Evolutionary conservation across 129 eudicot genomes (phyloP).

Genomic region (Lactuca saligna): DNA sequence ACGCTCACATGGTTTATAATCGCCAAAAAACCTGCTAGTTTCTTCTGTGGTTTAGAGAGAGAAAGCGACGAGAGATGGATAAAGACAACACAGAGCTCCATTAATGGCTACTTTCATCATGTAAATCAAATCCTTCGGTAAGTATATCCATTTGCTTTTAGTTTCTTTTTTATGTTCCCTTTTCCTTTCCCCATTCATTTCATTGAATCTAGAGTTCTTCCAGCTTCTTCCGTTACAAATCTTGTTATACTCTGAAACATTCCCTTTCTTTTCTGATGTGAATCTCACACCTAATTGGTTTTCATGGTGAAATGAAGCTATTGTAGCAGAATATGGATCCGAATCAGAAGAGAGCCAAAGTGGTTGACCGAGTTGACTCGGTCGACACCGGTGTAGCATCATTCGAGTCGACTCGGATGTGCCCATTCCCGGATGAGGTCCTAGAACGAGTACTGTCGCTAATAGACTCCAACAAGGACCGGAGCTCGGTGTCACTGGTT

Average conservation of each 20-base stretch:
- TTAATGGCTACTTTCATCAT: slow-evolving; percentile 30
- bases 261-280: neutral
- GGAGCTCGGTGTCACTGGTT: slow-evolving; percentile 68
- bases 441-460: slow-evolving; percentile 63
- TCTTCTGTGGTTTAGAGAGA: slow-evolving; percentile 18
- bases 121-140: slow-evolving; percentile 29
- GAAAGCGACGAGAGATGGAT: slow-evolving; percentile 17
- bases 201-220: slow-evolving; percentile 1
- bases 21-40: slow-evolving; percentile 17
- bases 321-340: slow-evolving; percentile 43
- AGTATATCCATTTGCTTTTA: neutral
- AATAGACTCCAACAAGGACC: slow-evolving; percentile 53
- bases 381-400: neutral
- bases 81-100: slow-evolving; percentile 30
- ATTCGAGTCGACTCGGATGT: slow-evolving; percentile 27
- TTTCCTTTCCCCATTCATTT: slow-evolving; percentile 17
- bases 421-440: slow-evolving; percentile 75
- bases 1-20: slow-evolving; percentile 24
- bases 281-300: slow-evolving; percentile 7
- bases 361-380: slow-evolving; percentile 29
- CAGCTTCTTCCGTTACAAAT: slow-evolving; percentile 9
- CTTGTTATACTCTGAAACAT: neutral
- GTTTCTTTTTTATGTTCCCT: neutral
- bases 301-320: slow-evolving; percentile 11
- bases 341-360: slow-evolving; percentile 19